Conservation (phyloP, 176 grass and related monocot genomes). For the sorghum (Sorghum bicolor) region Sorghum_bicolor_NCBIv3 NC_012878.2:55214001-55214500, state of each 20-base stretch:
- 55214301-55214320: neutral
- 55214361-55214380: constrained; percentile 6
- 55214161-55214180: neutral
- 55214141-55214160: neutral
- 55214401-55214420: neutral
- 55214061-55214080: too few species aligned
- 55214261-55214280: neutral
- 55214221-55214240: neutral
- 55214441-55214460: constrained; percentile 74
- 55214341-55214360: constrained; percentile 9
- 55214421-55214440: constrained; percentile 94
- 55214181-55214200: neutral
- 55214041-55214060: too few species aligned
- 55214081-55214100: too few species aligned
- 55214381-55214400: neutral
- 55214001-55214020: too few species aligned
- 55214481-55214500: constrained; percentile 29
- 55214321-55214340: constrained; percentile 4
- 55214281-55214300: neutral
- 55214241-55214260: neutral
- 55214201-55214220: constrained; percentile 25
- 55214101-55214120: neutral
- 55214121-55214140: neutral
- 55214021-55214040: too few species aligned
- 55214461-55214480: constrained; percentile 38